Percentiles rank a stretch among this genome's conserved stretches.
Conservation (phyloP, 768 basidiomycete species). For the Pleurotus platypus region DNA sequence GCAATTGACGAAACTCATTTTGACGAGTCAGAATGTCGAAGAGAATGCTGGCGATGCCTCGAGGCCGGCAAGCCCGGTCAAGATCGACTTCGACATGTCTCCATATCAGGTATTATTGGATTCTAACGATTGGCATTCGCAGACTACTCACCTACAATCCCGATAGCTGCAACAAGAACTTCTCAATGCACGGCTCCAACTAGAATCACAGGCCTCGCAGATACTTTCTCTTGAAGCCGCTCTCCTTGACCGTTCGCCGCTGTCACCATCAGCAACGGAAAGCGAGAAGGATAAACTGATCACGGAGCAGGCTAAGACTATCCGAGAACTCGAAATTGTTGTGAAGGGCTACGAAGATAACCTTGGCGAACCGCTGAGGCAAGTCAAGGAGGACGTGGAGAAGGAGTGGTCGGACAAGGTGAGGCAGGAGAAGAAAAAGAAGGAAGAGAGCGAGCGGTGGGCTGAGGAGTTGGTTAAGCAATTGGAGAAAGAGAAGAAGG, state of each 20-base stretch:
- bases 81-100: conserved; percentile 87
- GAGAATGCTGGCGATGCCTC: conserved; percentile 67
- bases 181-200: conserved; percentile 68
- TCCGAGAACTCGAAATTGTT: conserved; percentile 73
- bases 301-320: conserved; percentile 67
- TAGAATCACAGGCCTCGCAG: conserved; percentile 79
- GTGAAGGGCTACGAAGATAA: conserved; percentile 73
- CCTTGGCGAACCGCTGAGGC: conserved; percentile 61
- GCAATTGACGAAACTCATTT: conserved; percentile 78
- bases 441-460: conserved; percentile 74
- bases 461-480: conserved; percentile 70
- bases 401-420: conserved; percentile 64
- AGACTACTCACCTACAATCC: not conserved
- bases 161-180: conserved; percentile 83
- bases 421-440: conserved; percentile 50
- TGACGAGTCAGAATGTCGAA: conserved; percentile 83
- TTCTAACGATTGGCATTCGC: conserved; percentile 8
- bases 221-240: conserved; percentile 82
- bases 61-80: conserved; percentile 77
- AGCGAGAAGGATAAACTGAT: conserved; percentile 74
- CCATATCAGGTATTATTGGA: conserved; percentile 62
- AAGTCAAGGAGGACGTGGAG: conserved; percentile 71
- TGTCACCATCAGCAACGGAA: conserved; percentile 63
- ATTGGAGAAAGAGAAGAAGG: conserved; percentile 77
- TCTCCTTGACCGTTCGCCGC: conserved; percentile 64